Evolutionary conservation across 2,329 filamentous ascomycete genomes (phyloP).

Genomic region (Cytospora piceicola): DNA sequence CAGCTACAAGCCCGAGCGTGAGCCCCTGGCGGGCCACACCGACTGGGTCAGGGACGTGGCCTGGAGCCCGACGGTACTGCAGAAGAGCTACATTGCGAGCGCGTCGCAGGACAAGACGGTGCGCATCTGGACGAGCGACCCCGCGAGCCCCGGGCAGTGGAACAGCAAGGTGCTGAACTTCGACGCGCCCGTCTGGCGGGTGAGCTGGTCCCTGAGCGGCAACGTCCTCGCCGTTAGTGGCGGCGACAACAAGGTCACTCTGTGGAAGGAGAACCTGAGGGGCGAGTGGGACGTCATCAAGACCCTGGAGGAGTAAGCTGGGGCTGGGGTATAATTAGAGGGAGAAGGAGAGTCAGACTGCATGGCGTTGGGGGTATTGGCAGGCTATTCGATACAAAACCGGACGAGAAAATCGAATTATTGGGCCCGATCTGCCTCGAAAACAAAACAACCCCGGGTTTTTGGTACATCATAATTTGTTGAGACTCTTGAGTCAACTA

Average conservation of each 20-base stretch:
- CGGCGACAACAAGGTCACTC: constrained; percentile 92
- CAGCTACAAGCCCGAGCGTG: constrained; percentile 64
- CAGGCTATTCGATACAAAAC: constrained; percentile 17
- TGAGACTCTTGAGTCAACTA: not conserved
- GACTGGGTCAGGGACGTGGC: constrained; percentile 99
- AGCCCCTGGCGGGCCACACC: constrained; percentile 76
- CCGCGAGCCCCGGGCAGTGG: constrained; percentile 73
- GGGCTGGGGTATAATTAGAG: constrained; percentile 1
- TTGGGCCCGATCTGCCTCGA: constrained; percentile 1
- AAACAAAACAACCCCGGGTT: not conserved
- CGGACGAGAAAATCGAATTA: constrained; percentile 5
- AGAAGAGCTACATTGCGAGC: constrained; percentile 95
- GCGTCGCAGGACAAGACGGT: constrained; percentile 97
- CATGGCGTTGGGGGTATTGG: constrained; percentile 26
- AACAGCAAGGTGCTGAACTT: constrained; percentile 83
- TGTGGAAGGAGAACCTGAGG: constrained; percentile 98
- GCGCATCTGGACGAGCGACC: constrained; percentile 89
- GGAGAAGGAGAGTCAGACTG: constrained; percentile 8
- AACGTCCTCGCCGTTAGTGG: constrained; percentile 94
- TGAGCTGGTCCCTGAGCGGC: constrained; percentile 96
- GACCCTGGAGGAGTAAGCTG: constrained; percentile 81
- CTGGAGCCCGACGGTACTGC: constrained; percentile 93
- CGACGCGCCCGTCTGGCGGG: constrained; percentile 89
- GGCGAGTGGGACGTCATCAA: constrained; percentile 98
- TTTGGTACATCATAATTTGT: not conserved